phyloP scores from a whole-genome alignment of 345 rosid species.

The Brassica nigra region DNA sequence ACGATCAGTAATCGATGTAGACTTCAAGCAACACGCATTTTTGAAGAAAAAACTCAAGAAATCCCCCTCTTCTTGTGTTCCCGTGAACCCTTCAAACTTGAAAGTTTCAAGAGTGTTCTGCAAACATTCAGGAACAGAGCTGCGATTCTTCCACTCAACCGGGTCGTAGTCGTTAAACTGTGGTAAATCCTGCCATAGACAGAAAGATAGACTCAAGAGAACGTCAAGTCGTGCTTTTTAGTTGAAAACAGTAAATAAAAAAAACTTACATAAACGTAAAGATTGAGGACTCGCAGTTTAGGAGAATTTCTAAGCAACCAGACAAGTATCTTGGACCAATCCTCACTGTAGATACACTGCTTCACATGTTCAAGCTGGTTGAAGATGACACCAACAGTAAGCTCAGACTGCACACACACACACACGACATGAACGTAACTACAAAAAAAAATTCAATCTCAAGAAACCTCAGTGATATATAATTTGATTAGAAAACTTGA shows the following conservation, averaged over 20 bases:
- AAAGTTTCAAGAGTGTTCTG: neutral
- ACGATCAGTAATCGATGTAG: neutral
- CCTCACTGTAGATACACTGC: neutral
- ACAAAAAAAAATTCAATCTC: no score
- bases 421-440: neutral
- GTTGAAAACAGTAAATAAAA: no score
- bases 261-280: neutral
- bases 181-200: neutral
- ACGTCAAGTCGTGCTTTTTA: neutral
- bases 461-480: no score
- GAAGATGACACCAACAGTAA: neutral
- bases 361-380: neutral
- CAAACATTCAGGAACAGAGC: neutral
- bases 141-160: neutral
- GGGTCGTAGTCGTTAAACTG: neutral
- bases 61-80: constrained; percentile 7
- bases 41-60: constrained; percentile 8
- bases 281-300: neutral
- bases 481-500: neutral
- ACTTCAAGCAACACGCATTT: neutral
- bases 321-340: neutral
- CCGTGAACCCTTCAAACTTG: neutral
- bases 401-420: neutral
- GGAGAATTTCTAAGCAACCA: constrained; percentile 10
- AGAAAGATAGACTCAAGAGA: neutral